Evolutionary conservation across 2,329 filamentous ascomycete genomes (phyloP).

Genomic region (Aureobasidium sp.): DNA sequence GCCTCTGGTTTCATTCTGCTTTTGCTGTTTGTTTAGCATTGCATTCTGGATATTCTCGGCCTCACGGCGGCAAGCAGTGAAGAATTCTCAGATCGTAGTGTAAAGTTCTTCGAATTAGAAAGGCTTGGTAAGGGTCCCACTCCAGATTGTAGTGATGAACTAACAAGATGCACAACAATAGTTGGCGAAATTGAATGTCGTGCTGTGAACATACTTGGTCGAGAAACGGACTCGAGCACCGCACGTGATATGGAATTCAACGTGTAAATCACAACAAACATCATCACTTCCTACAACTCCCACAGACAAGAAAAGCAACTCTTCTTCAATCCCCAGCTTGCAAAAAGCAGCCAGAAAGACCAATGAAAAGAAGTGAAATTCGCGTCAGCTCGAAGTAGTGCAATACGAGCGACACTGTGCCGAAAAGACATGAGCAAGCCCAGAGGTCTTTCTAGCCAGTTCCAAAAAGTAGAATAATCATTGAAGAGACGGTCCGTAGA

Average conservation of each 20-base stretch:
- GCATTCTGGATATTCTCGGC: neutral
- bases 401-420: slow-evolving; percentile 68
- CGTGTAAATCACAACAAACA: neutral
- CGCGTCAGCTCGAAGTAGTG: slow-evolving; percentile 67
- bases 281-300: neutral
- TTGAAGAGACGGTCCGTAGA: slow-evolving; percentile 53
- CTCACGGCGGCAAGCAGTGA: neutral
- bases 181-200: too few relatives aligned
- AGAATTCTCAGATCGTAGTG: neutral
- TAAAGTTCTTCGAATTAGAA: neutral
- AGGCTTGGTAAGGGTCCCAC: too few relatives aligned
- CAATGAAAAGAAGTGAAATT: slow-evolving; percentile 32
- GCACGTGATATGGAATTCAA: too few relatives aligned
- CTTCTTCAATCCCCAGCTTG: slow-evolving; percentile 20
- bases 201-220: too few relatives aligned
- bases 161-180: too few relatives aligned
- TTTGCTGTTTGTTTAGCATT: neutral
- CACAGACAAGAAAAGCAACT: neutral
- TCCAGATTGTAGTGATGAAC: too few relatives aligned
- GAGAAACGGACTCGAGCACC: too few relatives aligned
- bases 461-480: slow-evolving; percentile 80
- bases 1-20: neutral
- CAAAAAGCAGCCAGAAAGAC: slow-evolving; percentile 12
- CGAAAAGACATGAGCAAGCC: slow-evolving; percentile 57
- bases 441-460: slow-evolving; percentile 48